A percentile compares a stretch with the other conserved stretches of the same genome.
Conservation (phyloP, 1,284 basidiomycete genomes). For the Boletus semigastroideus region DNA sequence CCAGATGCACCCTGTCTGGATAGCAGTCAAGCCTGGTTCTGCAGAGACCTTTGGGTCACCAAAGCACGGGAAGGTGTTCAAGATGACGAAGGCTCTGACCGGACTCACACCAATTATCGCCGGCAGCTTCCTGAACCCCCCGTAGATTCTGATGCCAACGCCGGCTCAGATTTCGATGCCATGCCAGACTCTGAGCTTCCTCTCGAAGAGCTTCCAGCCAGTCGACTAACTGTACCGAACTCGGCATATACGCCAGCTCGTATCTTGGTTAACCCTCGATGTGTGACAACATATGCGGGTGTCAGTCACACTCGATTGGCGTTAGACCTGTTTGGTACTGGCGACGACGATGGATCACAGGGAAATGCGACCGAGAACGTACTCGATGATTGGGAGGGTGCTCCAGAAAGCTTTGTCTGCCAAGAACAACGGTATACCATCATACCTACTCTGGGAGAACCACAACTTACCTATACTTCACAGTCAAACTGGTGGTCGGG, state of each 20-base stretch:
- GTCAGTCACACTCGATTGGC: constrained; percentile 93
- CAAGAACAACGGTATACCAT: constrained; percentile 80
- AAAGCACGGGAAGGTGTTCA: constrained; percentile 75
- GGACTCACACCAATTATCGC: constrained; percentile 28
- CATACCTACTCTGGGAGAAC: not conserved
- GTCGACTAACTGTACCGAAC: constrained; percentile 76
- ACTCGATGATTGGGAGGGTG: constrained; percentile 90
- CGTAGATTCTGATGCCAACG: constrained; percentile 71
- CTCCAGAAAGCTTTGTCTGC: constrained; percentile 93
- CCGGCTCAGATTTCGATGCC: constrained; percentile 86
- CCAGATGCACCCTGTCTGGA: constrained; percentile 88
- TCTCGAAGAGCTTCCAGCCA: constrained; percentile 38
- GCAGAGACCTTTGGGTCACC: constrained; percentile 87
- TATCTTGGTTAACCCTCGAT: constrained; percentile 91
- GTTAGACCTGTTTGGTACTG: constrained; percentile 82
- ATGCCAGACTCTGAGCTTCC: constrained; percentile 69
- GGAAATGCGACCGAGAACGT: constrained; percentile 69
- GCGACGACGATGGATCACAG: constrained; percentile 53
- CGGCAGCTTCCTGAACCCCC: constrained; percentile 31
- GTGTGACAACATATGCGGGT: constrained; percentile 94
- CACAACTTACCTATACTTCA: constrained; percentile 5
- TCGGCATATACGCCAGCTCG: constrained; percentile 82
- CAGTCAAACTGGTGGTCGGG: constrained; percentile 85
- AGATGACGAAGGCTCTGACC: constrained; percentile 44
- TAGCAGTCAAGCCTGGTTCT: constrained; percentile 94